Conservation (phyloP, 768 basidiomycete species). For the Amanita phalloides region DNA sequence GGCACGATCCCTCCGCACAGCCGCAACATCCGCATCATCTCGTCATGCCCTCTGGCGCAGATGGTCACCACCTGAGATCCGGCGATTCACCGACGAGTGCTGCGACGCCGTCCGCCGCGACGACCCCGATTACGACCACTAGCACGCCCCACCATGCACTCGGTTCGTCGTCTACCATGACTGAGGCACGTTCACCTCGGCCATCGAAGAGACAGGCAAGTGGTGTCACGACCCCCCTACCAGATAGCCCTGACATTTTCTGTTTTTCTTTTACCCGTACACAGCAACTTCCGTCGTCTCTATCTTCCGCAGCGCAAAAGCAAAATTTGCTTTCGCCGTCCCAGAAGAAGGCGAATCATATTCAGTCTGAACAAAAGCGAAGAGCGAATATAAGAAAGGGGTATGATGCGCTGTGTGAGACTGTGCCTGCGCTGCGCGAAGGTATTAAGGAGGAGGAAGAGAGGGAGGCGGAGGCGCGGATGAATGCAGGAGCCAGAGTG, state of each 20-base stretch:
- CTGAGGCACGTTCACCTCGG: background rate
- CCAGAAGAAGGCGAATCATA: conserved; percentile 91
- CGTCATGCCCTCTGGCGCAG: background rate
- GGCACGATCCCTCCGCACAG: background rate
- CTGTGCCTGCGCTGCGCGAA: conserved; percentile 72
- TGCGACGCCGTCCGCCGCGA: conserved; percentile 9
- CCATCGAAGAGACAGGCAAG: conserved; percentile 3
- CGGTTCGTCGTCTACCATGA: background rate
- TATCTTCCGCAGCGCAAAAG: conserved; percentile 15
- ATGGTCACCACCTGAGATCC: background rate
- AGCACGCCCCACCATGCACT: conserved; percentile 2
- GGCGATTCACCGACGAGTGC: conserved; percentile 3
- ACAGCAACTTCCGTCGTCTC: conserved; percentile 3
- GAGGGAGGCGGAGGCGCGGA: conserved; percentile 18
- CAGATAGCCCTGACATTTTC: background rate
- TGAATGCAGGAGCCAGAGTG: conserved; percentile 14
- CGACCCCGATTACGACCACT: conserved; percentile 10
- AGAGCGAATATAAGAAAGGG: conserved; percentile 84
- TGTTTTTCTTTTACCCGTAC: background rate
- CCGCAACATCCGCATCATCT: background rate
- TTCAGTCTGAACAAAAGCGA: conserved; percentile 89
- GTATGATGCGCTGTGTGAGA: conserved; percentile 80
- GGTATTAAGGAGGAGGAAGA: conserved; percentile 75
- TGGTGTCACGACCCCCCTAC: background rate
- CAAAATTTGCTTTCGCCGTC: conserved; percentile 60